phyloP scores from a whole-genome alignment of 371 early-diverging fungal genomes.

The Mortierella sp. region DNA sequence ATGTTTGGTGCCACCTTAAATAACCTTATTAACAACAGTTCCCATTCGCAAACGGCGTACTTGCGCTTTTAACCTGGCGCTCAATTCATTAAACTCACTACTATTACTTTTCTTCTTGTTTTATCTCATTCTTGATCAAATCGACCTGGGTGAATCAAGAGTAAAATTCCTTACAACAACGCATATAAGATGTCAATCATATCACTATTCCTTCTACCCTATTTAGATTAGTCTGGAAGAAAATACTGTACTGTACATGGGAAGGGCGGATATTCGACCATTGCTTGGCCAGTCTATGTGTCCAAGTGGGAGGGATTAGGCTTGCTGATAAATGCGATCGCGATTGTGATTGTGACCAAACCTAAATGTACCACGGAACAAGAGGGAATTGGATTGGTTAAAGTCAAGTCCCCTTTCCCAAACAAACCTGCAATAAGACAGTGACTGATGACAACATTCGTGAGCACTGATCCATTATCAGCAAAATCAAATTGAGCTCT shows the following conservation, averaged over 20 bases:
- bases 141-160: too few relatives aligned
- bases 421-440: background rate
- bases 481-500: conserved; percentile 3
- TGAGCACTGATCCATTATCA: conserved; percentile 5
- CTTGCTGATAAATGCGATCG: conserved; percentile 40
- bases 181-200: too few relatives aligned
- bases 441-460: background rate
- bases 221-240: too few relatives aligned
- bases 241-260: too few relatives aligned
- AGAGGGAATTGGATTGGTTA: conserved; percentile 5
- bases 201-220: too few relatives aligned
- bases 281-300: background rate
- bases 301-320: background rate
- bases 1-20: conserved; percentile 13
- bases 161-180: too few relatives aligned
- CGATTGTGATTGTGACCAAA: conserved; percentile 53
- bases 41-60: too few relatives aligned
- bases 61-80: too few relatives aligned
- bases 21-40: background rate
- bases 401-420: background rate
- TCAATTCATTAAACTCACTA: too few relatives aligned
- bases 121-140: too few relatives aligned
- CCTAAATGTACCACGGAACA: conserved; percentile 12
- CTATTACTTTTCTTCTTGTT: too few relatives aligned
- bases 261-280: background rate